A percentile compares a stretch with the other conserved stretches of the same genome.
Evolutionary conservation across 352 stramenopile species (phyloP).

Genomic region (Phytophthora sp.): DNA sequence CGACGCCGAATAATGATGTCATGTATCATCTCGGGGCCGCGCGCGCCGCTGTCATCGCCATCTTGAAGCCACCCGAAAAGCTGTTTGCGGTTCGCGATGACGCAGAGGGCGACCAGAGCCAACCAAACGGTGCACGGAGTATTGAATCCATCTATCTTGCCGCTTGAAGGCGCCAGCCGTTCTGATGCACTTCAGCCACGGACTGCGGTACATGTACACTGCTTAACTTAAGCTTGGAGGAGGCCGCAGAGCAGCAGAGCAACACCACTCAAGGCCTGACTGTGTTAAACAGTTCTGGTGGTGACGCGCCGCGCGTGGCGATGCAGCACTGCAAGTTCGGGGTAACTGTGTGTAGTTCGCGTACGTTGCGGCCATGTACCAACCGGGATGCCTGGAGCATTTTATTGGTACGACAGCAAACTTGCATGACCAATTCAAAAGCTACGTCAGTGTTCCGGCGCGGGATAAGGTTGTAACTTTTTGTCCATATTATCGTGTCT

Average conservation of each 20-base stretch:
- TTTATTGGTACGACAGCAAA: no score
- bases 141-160: slow-evolving; percentile 24
- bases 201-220: no score
- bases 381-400: no score
- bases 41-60: slow-evolving; percentile 21
- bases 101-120: slow-evolving; percentile 22
- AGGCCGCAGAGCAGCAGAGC: no score
- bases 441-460: no score
- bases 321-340: slow-evolving; percentile 18
- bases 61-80: slow-evolving; percentile 3
- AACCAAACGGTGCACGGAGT: slow-evolving; percentile 21
- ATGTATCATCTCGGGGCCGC: slow-evolving; percentile 16
- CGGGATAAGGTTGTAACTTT: no score
- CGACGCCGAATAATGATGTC: slow-evolving; percentile 38
- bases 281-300: slow-evolving; percentile 30
- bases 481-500: no score
- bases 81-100: slow-evolving; percentile 28
- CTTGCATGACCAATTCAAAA: no score
- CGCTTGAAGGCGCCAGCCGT: background rate
- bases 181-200: no score
- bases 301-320: slow-evolving; percentile 17
- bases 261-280: no score
- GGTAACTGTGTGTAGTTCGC: no score
- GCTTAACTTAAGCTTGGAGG: no score
- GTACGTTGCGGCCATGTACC: slow-evolving; percentile 15